phyloP scores from a whole-genome alignment of 2,329 filamentous ascomycete species.

The Penicillium occitanis region DNA sequence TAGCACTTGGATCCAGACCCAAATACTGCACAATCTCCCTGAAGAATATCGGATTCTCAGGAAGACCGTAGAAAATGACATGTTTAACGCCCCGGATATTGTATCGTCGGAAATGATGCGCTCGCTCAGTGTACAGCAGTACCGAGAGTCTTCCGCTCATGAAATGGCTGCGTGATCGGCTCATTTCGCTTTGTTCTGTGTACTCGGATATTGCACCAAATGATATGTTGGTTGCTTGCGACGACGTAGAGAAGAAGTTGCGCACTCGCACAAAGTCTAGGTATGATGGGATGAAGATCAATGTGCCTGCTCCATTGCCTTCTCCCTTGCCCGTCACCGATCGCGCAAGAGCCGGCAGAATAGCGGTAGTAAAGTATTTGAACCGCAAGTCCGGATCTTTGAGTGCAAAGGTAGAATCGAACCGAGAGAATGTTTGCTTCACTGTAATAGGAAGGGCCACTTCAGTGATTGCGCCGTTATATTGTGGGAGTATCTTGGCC shows the following conservation, averaged over 20 bases:
- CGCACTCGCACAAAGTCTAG: slow-evolving; percentile 92
- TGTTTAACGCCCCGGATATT: slow-evolving; percentile 75
- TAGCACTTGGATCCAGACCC: slow-evolving; percentile 46
- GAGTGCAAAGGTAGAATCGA: slow-evolving; percentile 68
- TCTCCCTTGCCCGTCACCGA: slow-evolving; percentile 45
- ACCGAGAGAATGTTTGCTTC: slow-evolving; percentile 86
- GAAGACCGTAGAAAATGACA: slow-evolving; percentile 86
- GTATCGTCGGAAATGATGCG: slow-evolving; percentile 96
- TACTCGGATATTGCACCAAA: slow-evolving; percentile 92
- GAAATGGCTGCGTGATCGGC: slow-evolving; percentile 85
- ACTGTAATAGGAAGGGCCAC: slow-evolving; percentile 63
- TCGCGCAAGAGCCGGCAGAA: slow-evolving; percentile 73
- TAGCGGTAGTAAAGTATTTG: slow-evolving; percentile 80
- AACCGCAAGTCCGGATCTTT: slow-evolving; percentile 86
- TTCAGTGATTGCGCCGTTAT: slow-evolving; percentile 70
- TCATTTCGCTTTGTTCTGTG: slow-evolving; percentile 72
- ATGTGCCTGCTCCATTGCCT: slow-evolving; percentile 65
- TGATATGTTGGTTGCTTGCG: slow-evolving; percentile 56
- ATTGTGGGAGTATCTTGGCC: slow-evolving; percentile 68
- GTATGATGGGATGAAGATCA: slow-evolving; percentile 90
- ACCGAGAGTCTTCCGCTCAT: slow-evolving; percentile 76
- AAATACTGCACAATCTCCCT: slow-evolving; percentile 45
- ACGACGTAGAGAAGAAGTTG: slow-evolving; percentile 81
- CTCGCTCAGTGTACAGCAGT: slow-evolving; percentile 86
- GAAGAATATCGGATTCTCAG: slow-evolving; percentile 71